phyloP scores from a whole-genome alignment of 2,329 filamentous ascomycete genomes.

The Coniochaeta sp. region DNA sequence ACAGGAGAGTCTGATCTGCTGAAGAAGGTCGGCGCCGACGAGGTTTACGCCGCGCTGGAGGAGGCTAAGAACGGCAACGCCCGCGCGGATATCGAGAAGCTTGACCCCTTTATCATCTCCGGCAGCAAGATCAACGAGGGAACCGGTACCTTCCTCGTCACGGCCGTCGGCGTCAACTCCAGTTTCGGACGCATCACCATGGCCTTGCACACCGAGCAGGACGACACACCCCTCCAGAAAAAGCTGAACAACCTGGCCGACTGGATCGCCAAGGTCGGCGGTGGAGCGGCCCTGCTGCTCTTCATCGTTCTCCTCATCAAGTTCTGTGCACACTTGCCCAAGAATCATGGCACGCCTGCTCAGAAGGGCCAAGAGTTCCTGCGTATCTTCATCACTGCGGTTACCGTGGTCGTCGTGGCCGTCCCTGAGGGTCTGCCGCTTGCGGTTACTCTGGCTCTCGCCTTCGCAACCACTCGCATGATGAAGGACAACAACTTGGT shows the following conservation, averaged over 20 bases:
- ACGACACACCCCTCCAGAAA: conserved; percentile 45
- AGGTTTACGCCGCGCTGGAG: conserved; percentile 49
- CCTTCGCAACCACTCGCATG: conserved; percentile 64
- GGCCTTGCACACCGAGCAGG: conserved; percentile 44
- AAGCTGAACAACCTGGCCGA: conserved; percentile 45
- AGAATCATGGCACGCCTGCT: conserved; percentile 37
- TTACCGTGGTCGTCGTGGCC: conserved; percentile 63
- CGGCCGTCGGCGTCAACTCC: conserved; percentile 46
- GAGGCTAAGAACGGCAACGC: conserved; percentile 35
- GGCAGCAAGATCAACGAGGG: conserved; percentile 50
- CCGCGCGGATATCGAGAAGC: conserved; percentile 26
- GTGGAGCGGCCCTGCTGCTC: conserved; percentile 64
- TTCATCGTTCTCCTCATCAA: conserved; percentile 76
- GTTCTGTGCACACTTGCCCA: conserved; percentile 57
- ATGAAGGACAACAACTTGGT: conserved; percentile 67
- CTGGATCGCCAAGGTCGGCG: conserved; percentile 45
- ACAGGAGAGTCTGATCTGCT: conserved; percentile 69
- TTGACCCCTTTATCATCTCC: conserved; percentile 59
- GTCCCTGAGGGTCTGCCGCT: conserved; percentile 61
- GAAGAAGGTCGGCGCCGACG: conserved; percentile 56
- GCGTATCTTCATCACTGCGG: conserved; percentile 56
- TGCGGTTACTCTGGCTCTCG: conserved; percentile 61
- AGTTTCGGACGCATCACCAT: conserved; percentile 50
- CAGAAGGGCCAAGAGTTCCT: conserved; percentile 55
- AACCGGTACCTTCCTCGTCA: conserved; percentile 46